phyloP scores from a whole-genome alignment of 768 basidiomycete genomes.

The Termitomyces sp. region DNA sequence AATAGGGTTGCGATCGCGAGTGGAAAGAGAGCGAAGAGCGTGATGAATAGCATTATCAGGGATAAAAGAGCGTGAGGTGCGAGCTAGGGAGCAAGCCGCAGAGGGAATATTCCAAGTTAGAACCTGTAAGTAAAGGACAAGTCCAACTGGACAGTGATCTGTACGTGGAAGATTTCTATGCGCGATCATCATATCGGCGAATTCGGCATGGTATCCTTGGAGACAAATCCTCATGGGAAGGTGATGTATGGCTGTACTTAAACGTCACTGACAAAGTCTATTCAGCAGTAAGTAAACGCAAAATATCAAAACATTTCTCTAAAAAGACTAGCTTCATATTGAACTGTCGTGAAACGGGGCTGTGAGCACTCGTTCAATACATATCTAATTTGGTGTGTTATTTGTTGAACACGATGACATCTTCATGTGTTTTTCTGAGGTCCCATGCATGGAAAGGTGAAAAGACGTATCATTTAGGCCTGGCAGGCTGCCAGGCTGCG shows the following conservation, averaged over 20 bases:
- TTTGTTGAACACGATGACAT: background rate
- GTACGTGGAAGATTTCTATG: background rate
- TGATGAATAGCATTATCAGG: conserved; percentile 7
- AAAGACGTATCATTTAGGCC: background rate
- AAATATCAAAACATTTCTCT: background rate
- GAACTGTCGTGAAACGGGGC: background rate
- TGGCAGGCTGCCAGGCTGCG: background rate
- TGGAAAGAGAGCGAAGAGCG: conserved; percentile 5
- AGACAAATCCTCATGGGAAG: too few relatives aligned
- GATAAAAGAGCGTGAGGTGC: conserved; percentile 37
- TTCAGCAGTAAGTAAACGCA: background rate
- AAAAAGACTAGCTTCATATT: background rate
- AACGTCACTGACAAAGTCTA: background rate
- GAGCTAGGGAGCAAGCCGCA: conserved; percentile 21
- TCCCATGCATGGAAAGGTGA: background rate
- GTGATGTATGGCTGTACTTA: background rate
- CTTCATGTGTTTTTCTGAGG: background rate
- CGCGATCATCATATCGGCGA: background rate
- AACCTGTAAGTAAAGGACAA: too few relatives aligned
- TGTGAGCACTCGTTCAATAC: background rate
- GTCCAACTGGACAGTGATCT: too few relatives aligned
- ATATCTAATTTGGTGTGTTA: too few relatives aligned
- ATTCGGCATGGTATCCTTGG: too few relatives aligned
- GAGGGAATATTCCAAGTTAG: background rate
- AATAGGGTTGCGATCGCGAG: conserved; percentile 1